Evolutionary conservation across 768 basidiomycete genomes (phyloP).

Genomic region (Pisolithus marmoratus): DNA sequence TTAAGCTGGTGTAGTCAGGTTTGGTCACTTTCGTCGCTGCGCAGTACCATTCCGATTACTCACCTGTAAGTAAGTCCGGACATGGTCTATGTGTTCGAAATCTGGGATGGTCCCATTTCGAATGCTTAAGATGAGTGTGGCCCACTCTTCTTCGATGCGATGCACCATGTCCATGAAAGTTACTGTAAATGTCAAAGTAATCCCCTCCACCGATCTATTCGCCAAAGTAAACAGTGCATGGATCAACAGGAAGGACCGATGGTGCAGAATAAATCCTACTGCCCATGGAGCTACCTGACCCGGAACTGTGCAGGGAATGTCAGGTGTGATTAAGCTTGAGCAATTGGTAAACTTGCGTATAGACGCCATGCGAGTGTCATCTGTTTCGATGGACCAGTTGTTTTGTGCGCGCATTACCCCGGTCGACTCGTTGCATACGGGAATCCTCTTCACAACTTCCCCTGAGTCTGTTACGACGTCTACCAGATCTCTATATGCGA

Average conservation of each 20-base stretch:
- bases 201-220: not conserved
- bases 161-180: slow-evolving; percentile 10
- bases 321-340: not conserved
- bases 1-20: slow-evolving; percentile 1
- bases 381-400: not conserved
- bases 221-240: slow-evolving; percentile 18
- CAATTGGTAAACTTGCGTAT: not conserved
- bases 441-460: not conserved
- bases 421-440: not conserved
- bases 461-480: not conserved
- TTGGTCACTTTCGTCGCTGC: not conserved
- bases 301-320: slow-evolving; percentile 4
- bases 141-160: slow-evolving; percentile 13
- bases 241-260: slow-evolving; percentile 15
- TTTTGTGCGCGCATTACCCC: not conserved
- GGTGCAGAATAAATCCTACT: slow-evolving; percentile 5
- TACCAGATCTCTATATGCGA: not conserved
- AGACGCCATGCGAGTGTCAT: not conserved
- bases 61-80: slow-evolving; percentile 12
- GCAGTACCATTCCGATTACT: not conserved
- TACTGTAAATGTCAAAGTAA: slow-evolving; percentile 3
- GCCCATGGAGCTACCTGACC: slow-evolving; percentile 11
- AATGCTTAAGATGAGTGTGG: slow-evolving; percentile 13
- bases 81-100: slow-evolving; percentile 6
- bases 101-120: slow-evolving; percentile 11